Evolutionary conservation across 805 yeast species (phyloP).

Genomic region (Blastobotrys muscicola): DNA sequence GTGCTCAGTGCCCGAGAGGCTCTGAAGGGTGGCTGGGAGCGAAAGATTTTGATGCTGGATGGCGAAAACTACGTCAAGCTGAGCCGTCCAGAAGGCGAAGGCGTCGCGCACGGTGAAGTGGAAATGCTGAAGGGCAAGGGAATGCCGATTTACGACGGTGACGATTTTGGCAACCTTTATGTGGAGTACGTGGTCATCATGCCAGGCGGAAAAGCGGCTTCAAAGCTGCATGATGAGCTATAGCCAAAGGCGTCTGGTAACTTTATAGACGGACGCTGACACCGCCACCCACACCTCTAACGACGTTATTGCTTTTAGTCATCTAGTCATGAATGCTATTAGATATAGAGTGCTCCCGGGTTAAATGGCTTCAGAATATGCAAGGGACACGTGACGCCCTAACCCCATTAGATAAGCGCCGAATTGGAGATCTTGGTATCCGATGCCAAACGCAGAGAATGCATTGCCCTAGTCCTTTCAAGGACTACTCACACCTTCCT

Average conservation of each 20-base stretch:
- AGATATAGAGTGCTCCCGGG: background rate
- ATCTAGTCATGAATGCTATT: background rate
- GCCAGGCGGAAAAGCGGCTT: conserved; percentile 16
- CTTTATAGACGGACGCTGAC: too few species aligned
- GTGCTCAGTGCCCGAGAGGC: conserved; percentile 66
- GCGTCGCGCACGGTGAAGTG: conserved; percentile 56
- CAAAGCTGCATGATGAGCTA: too few species aligned
- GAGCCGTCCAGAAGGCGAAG: conserved; percentile 40
- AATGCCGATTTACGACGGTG: conserved; percentile 58
- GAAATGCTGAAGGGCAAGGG: conserved; percentile 71
- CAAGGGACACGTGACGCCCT: too few species aligned
- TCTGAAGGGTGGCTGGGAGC: conserved; percentile 67
- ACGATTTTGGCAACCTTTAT: conserved; percentile 41
- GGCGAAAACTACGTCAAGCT: conserved; percentile 41
- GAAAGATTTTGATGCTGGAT: conserved; percentile 61
- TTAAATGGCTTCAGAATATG: too few species aligned
- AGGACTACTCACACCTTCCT: background rate
- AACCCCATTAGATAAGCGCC: too few species aligned
- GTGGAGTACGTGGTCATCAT: conserved; percentile 34
- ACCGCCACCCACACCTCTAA: too few species aligned
- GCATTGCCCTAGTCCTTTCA: too few species aligned
- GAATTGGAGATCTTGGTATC: too few species aligned
- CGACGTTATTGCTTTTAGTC: too few species aligned
- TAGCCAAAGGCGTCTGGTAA: too few species aligned
- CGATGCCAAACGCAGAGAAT: too few species aligned